Evolutionary conservation across 768 basidiomycete species (phyloP).

Genomic region (Russula sp.): DNA sequence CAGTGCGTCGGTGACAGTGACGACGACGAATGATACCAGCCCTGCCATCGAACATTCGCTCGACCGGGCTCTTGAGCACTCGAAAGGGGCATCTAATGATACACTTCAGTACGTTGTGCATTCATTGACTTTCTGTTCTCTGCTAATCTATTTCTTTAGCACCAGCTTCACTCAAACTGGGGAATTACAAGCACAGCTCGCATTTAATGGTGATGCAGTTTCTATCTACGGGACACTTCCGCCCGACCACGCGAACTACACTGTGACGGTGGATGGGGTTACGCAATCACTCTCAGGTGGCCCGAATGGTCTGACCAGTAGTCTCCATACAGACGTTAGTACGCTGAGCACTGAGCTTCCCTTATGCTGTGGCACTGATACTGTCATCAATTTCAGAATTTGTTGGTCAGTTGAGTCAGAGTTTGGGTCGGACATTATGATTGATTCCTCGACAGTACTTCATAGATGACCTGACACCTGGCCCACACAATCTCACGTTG

Average conservation of each 20-base stretch:
- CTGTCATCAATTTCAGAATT: conserved; percentile 18
- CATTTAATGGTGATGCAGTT: conserved; percentile 45
- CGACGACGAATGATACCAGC: conserved; percentile 31
- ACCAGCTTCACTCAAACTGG: conserved; percentile 35
- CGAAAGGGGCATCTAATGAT: conserved; percentile 29
- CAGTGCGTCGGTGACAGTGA: conserved; percentile 38
- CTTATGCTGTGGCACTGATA: not conserved
- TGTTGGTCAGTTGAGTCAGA: conserved; percentile 22
- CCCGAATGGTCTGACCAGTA: conserved; percentile 29
- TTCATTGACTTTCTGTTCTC: not conserved
- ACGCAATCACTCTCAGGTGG: conserved; percentile 31
- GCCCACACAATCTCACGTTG: conserved; percentile 35
- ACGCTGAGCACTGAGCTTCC: not conserved
- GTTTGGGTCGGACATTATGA: not conserved
- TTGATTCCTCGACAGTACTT: conserved; percentile 32
- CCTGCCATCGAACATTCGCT: conserved; percentile 36
- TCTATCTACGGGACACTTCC: conserved; percentile 47
- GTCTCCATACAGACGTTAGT: conserved; percentile 31
- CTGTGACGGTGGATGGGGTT: conserved; percentile 39
- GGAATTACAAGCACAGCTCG: conserved; percentile 37
- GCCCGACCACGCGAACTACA: conserved; percentile 43
- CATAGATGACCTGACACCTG: conserved; percentile 32
- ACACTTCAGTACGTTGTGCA: conserved; percentile 38
- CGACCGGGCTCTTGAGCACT: conserved; percentile 33
- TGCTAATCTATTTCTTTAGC: not conserved